These are phyloP conservation scores for Gossypium bickii DNA, from an alignment of 345 rosid genomes.

Conservation along the genomic window DNA sequence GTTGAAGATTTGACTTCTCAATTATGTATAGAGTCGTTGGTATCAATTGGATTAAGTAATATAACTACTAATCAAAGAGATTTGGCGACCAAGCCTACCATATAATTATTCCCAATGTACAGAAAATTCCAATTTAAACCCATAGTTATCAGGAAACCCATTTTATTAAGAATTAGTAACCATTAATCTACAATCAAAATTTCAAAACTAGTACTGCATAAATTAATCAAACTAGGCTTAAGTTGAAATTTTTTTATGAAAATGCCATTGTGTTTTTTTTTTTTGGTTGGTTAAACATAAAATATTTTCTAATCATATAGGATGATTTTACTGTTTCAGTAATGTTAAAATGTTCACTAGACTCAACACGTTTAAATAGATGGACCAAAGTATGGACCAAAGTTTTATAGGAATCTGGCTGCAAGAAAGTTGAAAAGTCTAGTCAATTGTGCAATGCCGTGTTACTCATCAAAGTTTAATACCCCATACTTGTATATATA, in stretches of 20 bases:
- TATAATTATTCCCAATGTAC: neutral
- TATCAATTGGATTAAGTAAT: neutral
- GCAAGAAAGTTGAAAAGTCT: constrained; percentile 24
- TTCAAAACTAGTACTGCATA: too few species aligned
- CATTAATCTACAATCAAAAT: too few species aligned
- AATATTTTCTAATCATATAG: neutral
- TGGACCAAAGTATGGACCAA: neutral
- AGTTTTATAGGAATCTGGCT: neutral
- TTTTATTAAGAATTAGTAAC: neutral
- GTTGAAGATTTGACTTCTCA: neutral
- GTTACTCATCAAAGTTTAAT: constrained; percentile 22
- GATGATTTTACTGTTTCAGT: neutral
- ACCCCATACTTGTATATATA: neutral
- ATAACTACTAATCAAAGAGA: neutral
- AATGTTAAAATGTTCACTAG: neutral
- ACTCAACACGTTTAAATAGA: neutral
- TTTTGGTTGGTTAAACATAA: too few species aligned
- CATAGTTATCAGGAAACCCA: neutral
- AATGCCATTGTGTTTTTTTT: too few species aligned
- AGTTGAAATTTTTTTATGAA: neutral
- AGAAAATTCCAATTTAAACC: neutral
- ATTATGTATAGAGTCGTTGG: neutral
- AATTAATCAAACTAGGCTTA: too few species aligned
- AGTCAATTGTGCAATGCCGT: neutral
- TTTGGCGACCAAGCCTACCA: neutral